Conservation (phyloP, 2,329 filamentous ascomycete species). For the Colletotrichum sp. region DNA sequence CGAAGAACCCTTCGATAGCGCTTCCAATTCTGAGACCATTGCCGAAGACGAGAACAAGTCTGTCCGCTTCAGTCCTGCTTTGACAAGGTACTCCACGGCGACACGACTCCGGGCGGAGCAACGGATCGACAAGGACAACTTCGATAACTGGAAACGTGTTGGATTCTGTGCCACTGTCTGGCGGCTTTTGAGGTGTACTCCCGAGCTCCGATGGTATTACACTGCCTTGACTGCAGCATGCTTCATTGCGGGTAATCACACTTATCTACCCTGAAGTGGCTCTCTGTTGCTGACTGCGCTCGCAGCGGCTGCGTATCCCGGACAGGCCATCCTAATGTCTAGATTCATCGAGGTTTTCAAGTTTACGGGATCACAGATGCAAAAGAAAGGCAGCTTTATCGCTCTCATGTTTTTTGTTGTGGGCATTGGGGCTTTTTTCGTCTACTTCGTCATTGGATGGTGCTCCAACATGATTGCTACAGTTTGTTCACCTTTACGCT, state of each 20-base stretch:
- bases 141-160: not conserved
- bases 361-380: conserved; percentile 34
- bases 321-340: conserved; percentile 47
- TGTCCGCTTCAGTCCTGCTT: conserved; percentile 31
- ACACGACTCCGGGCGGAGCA: not conserved
- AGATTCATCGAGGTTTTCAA: conserved; percentile 47
- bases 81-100: conserved; percentile 10
- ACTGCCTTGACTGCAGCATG: conserved; percentile 24
- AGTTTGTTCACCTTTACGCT: not conserved
- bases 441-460: conserved; percentile 46
- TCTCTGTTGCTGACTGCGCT: not conserved
- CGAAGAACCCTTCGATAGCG: conserved; percentile 19
- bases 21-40: conserved; percentile 20
- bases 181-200: not conserved
- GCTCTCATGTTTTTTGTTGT: conserved; percentile 60
- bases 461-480: conserved; percentile 37
- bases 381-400: conserved; percentile 52
- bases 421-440: conserved; percentile 46
- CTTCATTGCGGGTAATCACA: conserved; percentile 26
- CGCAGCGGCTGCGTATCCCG: conserved; percentile 41
- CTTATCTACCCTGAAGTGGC: too few species aligned
- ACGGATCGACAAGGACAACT: not conserved
- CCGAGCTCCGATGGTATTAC: not conserved
- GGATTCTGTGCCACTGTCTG: not conserved
- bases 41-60: conserved; percentile 23